phyloP scores from a whole-genome alignment of 495 filamentous ascomycete genomes.

The Penicillium goetzii region DNA sequence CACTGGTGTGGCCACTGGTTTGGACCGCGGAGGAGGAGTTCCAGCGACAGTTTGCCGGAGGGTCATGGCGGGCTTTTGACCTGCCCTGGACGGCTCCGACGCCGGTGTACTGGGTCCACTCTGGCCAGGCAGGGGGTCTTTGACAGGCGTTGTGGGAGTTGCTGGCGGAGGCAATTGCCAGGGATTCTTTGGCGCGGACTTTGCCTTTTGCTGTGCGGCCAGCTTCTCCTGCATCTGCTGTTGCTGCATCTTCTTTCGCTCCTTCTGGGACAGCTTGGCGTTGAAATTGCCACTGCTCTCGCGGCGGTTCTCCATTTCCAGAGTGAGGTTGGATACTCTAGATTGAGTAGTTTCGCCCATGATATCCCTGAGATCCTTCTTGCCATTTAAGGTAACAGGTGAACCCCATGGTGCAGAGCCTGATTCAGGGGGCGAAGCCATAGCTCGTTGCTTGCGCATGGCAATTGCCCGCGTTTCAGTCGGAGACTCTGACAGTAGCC shows the following conservation, averaged over 20 bases:
- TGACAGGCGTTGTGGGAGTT: conserved; percentile 21
- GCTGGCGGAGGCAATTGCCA: conserved; percentile 64
- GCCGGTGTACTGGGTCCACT: conserved; percentile 25
- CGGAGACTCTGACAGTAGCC: conserved; percentile 34
- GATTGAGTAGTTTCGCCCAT: conserved; percentile 73
- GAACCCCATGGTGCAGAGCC: conserved; percentile 62
- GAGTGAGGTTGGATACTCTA: conserved; percentile 69
- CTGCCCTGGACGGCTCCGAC: conserved; percentile 32
- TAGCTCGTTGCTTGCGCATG: conserved; percentile 28
- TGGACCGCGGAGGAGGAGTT: conserved; percentile 42
- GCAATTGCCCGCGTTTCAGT: conserved; percentile 32
- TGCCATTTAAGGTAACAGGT: conserved; percentile 57
- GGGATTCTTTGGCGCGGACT: conserved; percentile 60
- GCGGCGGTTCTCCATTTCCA: conserved; percentile 61
- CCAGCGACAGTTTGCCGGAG: conserved; percentile 66
- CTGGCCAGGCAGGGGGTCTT: conserved; percentile 30
- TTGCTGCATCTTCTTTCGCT: conserved; percentile 81
- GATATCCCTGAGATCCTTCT: conserved; percentile 80
- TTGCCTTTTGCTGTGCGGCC: conserved; percentile 50
- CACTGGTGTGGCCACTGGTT: conserved; percentile 34
- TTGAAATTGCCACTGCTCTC: conserved; percentile 39
- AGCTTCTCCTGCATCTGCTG: conserved; percentile 62
- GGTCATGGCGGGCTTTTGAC: conserved; percentile 58
- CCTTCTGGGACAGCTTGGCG: conserved; percentile 81
- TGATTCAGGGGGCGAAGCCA: conserved; percentile 20